Evolutionary conservation across 306 rosid genomes (phyloP), one percentile per base, ranked within the genome.

Genomic region (Trifolium dubium): DNA sequence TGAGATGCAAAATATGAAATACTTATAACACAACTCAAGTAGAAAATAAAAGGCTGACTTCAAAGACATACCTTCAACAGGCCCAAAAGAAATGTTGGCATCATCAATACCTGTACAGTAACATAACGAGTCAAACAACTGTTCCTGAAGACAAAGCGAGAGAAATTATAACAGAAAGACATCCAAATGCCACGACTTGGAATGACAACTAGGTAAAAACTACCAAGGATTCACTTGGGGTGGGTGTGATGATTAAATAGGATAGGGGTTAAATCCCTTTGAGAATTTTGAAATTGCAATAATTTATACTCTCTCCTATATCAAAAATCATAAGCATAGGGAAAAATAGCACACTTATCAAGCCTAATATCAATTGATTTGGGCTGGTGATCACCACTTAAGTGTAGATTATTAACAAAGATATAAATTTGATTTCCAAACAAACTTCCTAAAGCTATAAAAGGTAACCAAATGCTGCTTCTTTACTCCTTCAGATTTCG

Each of bases 11-110:
- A 53, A 67, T 50, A 59, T 40, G n/a, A 83, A 74, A 72, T 46
- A 37, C 66, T 63, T 75, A 65, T 66, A 32, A 73, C 55, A 49
- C 60, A 29, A 73, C 76, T 37, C 77, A 4, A 81, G 73, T 49
- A 74, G 18, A 81, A 79, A 66, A 41, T 34, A 43, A 31, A 66
- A 77, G 18, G 11, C 69, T 47, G 49, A 50, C 58, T 32, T 68
- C 60, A 49, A 76, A 44, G 53, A 15, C 85, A 74, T 93, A 93
- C 97, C 98, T 91, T 93, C 98, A 58, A 93, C 93, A 8, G 91
- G 98, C 63, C 90, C 98, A 74, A 89, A 91, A 68, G 97, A 82
- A 67, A 93, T 91, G 87, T 81, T 79, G 74, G 91, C 78, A 76
- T 93, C 98, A 68, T 93, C 98, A 63, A 93, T 84, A 83, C 93